Evolutionary conservation across 805 yeast species (phyloP).

Genomic region (Myxozyma neotropica): DNA sequence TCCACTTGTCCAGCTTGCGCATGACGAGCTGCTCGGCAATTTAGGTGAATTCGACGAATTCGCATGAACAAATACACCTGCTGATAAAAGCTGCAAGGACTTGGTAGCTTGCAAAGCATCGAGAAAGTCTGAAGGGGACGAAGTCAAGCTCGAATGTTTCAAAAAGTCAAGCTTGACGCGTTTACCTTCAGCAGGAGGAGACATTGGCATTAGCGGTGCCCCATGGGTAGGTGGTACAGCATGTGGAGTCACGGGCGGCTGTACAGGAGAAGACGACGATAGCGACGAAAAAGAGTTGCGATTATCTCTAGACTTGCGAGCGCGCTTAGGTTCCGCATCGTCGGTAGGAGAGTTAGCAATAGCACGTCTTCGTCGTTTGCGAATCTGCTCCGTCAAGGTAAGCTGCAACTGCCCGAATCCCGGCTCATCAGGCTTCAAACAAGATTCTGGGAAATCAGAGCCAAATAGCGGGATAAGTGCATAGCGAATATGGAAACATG

Average conservation of each 20-base stretch:
- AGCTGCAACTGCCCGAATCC: constrained; percentile 66
- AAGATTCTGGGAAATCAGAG: constrained; percentile 59
- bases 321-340: neutral
- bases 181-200: neutral
- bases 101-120: constrained; percentile 48
- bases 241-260: no score
- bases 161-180: constrained; percentile 32
- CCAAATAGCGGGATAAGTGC: constrained; percentile 83
- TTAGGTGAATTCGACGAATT: constrained; percentile 43
- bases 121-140: constrained; percentile 43
- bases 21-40: constrained; percentile 16
- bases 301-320: neutral
- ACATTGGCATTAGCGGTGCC: constrained; percentile 5
- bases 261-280: no score
- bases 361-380: constrained; percentile 33
- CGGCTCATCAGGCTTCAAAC: constrained; percentile 59
- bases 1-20: neutral
- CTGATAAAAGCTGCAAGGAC: constrained; percentile 47
- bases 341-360: no score
- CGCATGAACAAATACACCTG: constrained; percentile 37
- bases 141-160: constrained; percentile 15
- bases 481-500: constrained; percentile 76
- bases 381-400: constrained; percentile 31
- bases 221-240: neutral
- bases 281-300: no score